Base-by-base conservation (phyloP, 2,329 filamentous ascomycete genomes). In the Saccharata proteae region DNA sequence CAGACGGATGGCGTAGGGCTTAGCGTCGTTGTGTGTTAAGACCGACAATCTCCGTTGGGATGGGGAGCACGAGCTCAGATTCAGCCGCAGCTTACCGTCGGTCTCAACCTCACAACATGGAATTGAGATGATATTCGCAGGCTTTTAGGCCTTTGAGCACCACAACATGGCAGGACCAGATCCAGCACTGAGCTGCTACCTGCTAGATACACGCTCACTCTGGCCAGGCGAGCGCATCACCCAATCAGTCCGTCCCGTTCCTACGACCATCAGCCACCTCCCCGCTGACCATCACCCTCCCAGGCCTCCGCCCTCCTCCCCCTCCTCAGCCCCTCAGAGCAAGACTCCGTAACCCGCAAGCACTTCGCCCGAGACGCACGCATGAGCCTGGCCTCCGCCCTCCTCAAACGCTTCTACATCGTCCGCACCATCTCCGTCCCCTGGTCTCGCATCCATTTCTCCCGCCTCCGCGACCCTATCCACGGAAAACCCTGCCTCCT, bases 371-470 rank as follows among this genome's bases (percentile, higher is more conserved):
- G 69, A 47, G 81, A 86, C 55, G 80, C 80, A 32, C 80, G 79
- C 49, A 78, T 85, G 67, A 69, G 71, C 29, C 65, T 88, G 24
- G 77, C 59, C 15, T 86, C 80, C 12, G 69, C 76, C 25, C 67
- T 88, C 29, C 63, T 86, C 37, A 88, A 88, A 59, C 76, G 78
- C 34, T 67, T 76, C 43, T 74, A 71, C 46, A 69, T 85, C 40
- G 64, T 70, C 34, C 67, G 68, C 42, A 64, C 67, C 33, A 62
- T 69, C 38, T 55, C 55, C 32, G 61, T 78, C 13, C 60, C 74
- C 8, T 86, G 79, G 79, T 52, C 59, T 23, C 52, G 64, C 4
- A 71, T 76, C 28, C 55, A 45, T 12, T 59, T 80, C 35, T 64
- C 66, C 8, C 67, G 74, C 15, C 61, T 53, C 63, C 74, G 59